A percentile compares a stretch with the other conserved stretches of the same genome.
Evolutionary conservation across 1,284 basidiomycete species (phyloP).

Genomic region (Boletus smithii): DNA sequence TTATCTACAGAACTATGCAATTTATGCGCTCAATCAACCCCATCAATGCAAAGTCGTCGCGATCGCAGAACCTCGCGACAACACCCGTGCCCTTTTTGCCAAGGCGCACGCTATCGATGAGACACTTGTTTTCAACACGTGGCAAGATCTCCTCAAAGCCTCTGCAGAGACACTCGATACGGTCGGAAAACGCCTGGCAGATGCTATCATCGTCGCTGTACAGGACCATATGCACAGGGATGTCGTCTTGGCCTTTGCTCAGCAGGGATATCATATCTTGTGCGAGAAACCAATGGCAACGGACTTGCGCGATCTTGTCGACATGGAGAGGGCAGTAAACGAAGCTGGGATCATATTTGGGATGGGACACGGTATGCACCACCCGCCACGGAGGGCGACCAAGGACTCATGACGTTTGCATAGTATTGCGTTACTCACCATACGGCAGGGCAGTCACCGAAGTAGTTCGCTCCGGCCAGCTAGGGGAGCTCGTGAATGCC

Average conservation of each 20-base stretch:
- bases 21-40: constrained; percentile 60
- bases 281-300: constrained; percentile 93
- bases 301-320: constrained; percentile 63
- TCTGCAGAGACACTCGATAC: constrained; percentile 62
- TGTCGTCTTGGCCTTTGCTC: constrained; percentile 69
- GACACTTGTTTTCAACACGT: constrained; percentile 67
- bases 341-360: constrained; percentile 73
- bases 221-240: constrained; percentile 77
- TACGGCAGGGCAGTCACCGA: constrained; percentile 71
- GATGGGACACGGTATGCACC: constrained; percentile 70
- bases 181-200: constrained; percentile 66
- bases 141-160: constrained; percentile 66
- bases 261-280: constrained; percentile 80
- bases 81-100: constrained; percentile 59
- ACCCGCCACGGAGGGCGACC: neutral
- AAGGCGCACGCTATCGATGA: constrained; percentile 55
- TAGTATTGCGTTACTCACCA: constrained; percentile 83
- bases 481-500: constrained; percentile 77
- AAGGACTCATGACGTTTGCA: constrained; percentile 1
- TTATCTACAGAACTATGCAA: constrained; percentile 59
- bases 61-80: constrained; percentile 75
- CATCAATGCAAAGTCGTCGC: constrained; percentile 71
- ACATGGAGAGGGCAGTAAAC: constrained; percentile 70
- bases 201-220: constrained; percentile 75
- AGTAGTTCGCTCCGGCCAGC: constrained; percentile 62